Conservation (phyloP, 768 basidiomycete species). For the Boletus sp. region DNA sequence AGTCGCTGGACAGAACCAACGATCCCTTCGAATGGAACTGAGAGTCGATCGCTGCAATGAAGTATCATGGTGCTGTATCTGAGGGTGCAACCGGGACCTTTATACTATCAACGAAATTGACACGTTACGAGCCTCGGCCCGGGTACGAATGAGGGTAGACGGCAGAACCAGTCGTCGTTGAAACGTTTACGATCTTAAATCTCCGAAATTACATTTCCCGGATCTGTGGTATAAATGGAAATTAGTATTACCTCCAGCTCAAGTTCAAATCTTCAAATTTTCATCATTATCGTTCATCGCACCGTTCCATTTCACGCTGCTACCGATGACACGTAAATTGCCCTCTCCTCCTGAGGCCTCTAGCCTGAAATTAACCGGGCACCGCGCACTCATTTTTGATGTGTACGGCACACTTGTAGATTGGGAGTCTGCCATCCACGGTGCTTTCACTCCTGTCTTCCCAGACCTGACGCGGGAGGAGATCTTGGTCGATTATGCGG, state of each 20-base stretch:
- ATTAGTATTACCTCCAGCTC: no score
- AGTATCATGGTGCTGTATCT: background rate
- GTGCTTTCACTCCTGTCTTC: slow-evolving; percentile 38
- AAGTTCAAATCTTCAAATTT: background rate
- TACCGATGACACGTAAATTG: slow-evolving; percentile 20
- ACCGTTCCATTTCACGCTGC: background rate
- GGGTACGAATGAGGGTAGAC: no score
- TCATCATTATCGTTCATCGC: background rate
- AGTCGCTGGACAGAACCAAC: background rate
- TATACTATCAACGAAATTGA: background rate
- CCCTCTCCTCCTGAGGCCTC: slow-evolving; percentile 2
- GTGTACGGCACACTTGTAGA: slow-evolving; percentile 77
- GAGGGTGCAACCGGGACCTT: background rate
- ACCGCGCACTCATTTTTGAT: slow-evolving; percentile 61
- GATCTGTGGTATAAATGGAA: no score
- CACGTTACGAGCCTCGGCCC: background rate
- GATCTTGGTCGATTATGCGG: slow-evolving; percentile 49
- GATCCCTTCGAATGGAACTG: background rate
- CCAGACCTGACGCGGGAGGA: slow-evolving; percentile 31
- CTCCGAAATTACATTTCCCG: no score
- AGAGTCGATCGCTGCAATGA: background rate
- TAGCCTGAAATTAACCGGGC: slow-evolving; percentile 14
- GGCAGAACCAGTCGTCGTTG: no score
- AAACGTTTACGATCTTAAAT: no score
- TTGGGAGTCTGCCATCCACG: slow-evolving; percentile 71